Percentiles rank a stretch among this genome's conserved stretches.
phyloP scores from a whole-genome alignment of 1,139 yeast species.

The Meyerozyma guilliermondii region DNA sequence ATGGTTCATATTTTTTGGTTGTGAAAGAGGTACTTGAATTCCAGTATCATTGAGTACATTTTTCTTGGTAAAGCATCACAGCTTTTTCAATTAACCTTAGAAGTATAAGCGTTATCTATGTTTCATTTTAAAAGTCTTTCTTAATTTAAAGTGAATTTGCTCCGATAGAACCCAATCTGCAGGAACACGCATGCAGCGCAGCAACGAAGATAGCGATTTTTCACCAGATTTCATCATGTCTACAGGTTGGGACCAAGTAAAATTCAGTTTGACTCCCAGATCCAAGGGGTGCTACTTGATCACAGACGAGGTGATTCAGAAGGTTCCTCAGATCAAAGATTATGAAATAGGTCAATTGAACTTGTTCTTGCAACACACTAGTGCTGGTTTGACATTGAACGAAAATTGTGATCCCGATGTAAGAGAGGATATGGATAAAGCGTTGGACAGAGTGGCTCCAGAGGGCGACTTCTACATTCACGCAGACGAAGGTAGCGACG shows the following conservation, averaged over 20 bases:
- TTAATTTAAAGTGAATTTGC: no score
- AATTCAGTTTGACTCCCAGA: constrained; percentile 52
- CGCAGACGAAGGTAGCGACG: constrained; percentile 75
- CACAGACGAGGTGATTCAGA: constrained; percentile 55
- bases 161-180: no score
- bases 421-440: constrained; percentile 58
- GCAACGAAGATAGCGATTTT: background rate
- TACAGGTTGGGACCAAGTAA: constrained; percentile 47
- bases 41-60: no score
- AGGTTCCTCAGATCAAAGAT: constrained; percentile 55
- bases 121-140: no score
- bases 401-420: constrained; percentile 83
- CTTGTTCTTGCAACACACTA: constrained; percentile 71
- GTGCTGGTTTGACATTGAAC: constrained; percentile 70
- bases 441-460: constrained; percentile 64
- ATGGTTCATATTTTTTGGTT: no score
- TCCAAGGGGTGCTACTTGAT: constrained; percentile 66
- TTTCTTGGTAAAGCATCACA: no score
- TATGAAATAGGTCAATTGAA: constrained; percentile 62
- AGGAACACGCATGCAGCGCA: background rate
- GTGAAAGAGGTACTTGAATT: no score
- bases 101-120: no score
- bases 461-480: constrained; percentile 63
- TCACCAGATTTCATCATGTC: background rate
- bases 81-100: no score